Percentiles rank a stretch among this genome's conserved stretches.
These are phyloP conservation scores for Apophysomyces trapeziformis DNA, from an alignment of 371 early-diverging fungal species.

Conservation along the genomic window DNA sequence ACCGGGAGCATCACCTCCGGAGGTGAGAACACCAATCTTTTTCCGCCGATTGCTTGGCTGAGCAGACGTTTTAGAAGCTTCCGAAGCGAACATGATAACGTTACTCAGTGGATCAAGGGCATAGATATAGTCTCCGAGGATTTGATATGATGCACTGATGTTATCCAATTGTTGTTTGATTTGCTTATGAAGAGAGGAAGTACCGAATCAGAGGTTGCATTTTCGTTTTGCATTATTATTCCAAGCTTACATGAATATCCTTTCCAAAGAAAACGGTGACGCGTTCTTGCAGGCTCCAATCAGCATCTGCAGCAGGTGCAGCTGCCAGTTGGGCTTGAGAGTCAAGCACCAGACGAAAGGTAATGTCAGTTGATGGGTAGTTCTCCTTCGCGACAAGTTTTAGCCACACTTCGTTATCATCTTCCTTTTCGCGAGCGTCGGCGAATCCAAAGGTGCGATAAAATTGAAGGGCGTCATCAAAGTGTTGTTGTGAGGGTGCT, in stretches of 20 bases:
- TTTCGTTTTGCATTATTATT: conserved; percentile 1
- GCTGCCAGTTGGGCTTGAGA: conserved; percentile 11
- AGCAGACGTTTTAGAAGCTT: neutral
- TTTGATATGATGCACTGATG: conserved; percentile 21
- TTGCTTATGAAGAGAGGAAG: conserved; percentile 21
- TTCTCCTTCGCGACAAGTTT: conserved; percentile 33
- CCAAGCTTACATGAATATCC: conserved; percentile 34
- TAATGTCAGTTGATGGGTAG: conserved; percentile 32
- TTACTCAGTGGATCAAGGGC: conserved; percentile 82
- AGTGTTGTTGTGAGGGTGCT: conserved; percentile 38
- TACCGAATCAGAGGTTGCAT: neutral
- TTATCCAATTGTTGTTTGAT: conserved; percentile 32
- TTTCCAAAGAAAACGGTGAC: conserved; percentile 33
- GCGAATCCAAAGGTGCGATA: conserved; percentile 64
- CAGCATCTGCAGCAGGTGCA: conserved; percentile 24
- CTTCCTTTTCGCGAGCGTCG: conserved; percentile 16
- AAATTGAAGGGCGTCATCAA: conserved; percentile 52
- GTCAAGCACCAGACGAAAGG: conserved; percentile 46
- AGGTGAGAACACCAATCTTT: conserved; percentile 92
- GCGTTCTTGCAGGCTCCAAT: conserved; percentile 37
- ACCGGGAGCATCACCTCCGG: conserved; percentile 99
- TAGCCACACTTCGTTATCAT: conserved; percentile 43
- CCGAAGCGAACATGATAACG: conserved; percentile 65
- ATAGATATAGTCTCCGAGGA: conserved; percentile 38
- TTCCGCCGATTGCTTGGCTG: conserved; percentile 13